A percentile compares a stretch with the other conserved stretches of the same genome.
Conservation (phyloP, 1,284 basidiomycete genomes). For the Irpex rosettiformis region DNA sequence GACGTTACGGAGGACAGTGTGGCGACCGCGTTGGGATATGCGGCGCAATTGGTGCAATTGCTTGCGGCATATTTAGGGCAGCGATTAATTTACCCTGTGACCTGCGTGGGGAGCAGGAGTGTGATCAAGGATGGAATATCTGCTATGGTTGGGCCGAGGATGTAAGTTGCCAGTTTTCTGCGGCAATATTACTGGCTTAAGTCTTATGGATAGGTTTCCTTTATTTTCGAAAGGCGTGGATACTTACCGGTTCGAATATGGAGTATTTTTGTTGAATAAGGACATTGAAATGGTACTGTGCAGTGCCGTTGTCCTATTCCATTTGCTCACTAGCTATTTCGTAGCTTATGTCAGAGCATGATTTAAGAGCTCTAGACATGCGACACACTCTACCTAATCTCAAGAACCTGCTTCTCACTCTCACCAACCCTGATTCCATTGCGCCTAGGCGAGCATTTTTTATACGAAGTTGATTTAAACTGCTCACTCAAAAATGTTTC, state of each 20-base stretch:
- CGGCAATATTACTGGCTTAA: not conserved
- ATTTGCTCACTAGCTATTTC: slow-evolving; percentile 8
- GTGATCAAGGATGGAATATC: slow-evolving; percentile 88
- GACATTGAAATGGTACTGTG: slow-evolving; percentile 84
- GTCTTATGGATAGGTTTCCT: slow-evolving; percentile 67
- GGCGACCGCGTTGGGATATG: slow-evolving; percentile 85
- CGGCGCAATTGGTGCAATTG: slow-evolving; percentile 79
- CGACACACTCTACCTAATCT: slow-evolving; percentile 96
- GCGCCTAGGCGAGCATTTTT: slow-evolving; percentile 39
- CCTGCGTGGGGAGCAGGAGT: slow-evolving; percentile 84
- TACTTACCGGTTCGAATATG: slow-evolving; percentile 96
- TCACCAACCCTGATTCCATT: slow-evolving; percentile 64
- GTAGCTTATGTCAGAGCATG: slow-evolving; percentile 87
- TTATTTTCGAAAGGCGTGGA: slow-evolving; percentile 94
- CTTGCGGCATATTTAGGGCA: slow-evolving; percentile 78
- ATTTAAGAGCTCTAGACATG: slow-evolving; percentile 87
- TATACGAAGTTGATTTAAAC: not conserved
- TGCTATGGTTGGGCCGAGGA: slow-evolving; percentile 89
- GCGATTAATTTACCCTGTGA: slow-evolving; percentile 84
- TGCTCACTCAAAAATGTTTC: slow-evolving; percentile 2
- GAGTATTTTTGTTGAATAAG: slow-evolving; percentile 95
- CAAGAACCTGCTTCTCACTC: slow-evolving; percentile 88
- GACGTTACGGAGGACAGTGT: slow-evolving; percentile 82
- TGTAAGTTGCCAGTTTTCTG: slow-evolving; percentile 47
- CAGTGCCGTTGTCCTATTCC: slow-evolving; percentile 14